Percentiles rank a stretch among this genome's conserved stretches.
phyloP scores from a whole-genome alignment of 108 stramenopile species.

The Fragilariopsis cylindrus region DNA sequence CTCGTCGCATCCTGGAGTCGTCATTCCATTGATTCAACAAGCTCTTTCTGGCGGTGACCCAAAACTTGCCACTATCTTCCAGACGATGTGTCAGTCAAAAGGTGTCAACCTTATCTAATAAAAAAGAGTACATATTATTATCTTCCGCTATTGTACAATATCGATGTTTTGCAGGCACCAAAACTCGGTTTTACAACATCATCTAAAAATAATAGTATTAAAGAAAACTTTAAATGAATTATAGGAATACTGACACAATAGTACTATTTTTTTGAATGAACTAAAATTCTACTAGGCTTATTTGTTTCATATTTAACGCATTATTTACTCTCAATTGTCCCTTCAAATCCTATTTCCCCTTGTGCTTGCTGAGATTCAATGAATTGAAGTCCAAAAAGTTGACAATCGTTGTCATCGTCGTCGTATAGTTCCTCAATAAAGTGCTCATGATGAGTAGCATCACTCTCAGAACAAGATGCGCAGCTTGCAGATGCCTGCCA shows the following conservation, averaged over 20 bases:
- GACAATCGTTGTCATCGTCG: background rate
- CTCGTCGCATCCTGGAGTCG: conserved; percentile 51
- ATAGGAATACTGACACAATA: too few species aligned
- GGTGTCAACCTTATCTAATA: conserved; percentile 26
- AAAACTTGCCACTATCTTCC: conserved; percentile 62
- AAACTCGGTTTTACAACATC: too few species aligned
- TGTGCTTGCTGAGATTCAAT: background rate
- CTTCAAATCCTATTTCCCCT: background rate
- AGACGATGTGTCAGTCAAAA: conserved; percentile 48
- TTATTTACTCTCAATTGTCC: background rate
- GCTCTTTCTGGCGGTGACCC: conserved; percentile 53
- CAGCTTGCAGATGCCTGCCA: background rate
- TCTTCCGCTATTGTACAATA: too few species aligned
- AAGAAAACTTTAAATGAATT: too few species aligned
- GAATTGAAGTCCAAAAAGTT: background rate
- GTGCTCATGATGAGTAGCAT: too few species aligned
- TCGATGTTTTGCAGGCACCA: too few species aligned
- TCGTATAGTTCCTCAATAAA: too few species aligned
- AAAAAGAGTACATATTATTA: background rate
- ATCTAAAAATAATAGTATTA: too few species aligned
- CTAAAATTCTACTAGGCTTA: too few species aligned
- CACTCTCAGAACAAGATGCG: too few species aligned
- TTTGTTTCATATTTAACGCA: too few species aligned
- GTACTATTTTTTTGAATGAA: too few species aligned
- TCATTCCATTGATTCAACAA: conserved; percentile 65